Evolutionary conservation across 1,284 basidiomycete species (phyloP), one percentile per base, ranked within the genome.

Genomic region (Cerrena zonata): DNA sequence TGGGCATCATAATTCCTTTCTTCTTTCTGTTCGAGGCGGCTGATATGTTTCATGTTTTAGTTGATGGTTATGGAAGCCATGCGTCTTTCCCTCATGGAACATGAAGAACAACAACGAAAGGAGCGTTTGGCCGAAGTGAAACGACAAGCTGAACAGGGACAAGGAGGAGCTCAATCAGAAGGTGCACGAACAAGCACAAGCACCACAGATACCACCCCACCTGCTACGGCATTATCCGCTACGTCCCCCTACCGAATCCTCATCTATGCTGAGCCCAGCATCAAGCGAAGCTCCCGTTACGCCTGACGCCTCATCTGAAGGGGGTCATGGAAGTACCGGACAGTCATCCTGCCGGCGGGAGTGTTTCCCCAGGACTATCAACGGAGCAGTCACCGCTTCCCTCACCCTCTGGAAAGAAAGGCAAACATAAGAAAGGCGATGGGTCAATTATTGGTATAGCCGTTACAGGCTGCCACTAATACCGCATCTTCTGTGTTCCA

Each of bases 41-140:
- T 34, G 7, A 34, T 7, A 34, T 7, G 30, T 34, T 34, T 47
- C 50, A 49, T 54, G 34, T 62, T 25, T 59, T 61, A 97, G 89
- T 72, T 98, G 44, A 97, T 99, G 94, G 77, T 99, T 49, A 94
- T 95, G 91, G 95, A 99, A 71, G 96, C 95, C 1, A 97, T 99
- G 94, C 84, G 95, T 39, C 73, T 97, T 51, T 96, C 93, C 41
- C 74, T 98, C 56, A 67, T 96, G 48, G 95, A 99, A 59, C 93
- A 98, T 57, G 87, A 90, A 67, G 85, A 85, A 57, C 85, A 87
- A 49, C 86, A 89, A 59, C 74, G 78, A 57, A 82, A 80, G 58
- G 79, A 86, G 59, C 77, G 75, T 50, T 82, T 81, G 58, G 80
- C 84, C 56, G 76, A 75, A 59, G 67, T 72, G 51, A 71, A 78